phyloP scores from a whole-genome alignment of 129 eudicot genomes.

The Gnaphalium uliginosum region DNA sequence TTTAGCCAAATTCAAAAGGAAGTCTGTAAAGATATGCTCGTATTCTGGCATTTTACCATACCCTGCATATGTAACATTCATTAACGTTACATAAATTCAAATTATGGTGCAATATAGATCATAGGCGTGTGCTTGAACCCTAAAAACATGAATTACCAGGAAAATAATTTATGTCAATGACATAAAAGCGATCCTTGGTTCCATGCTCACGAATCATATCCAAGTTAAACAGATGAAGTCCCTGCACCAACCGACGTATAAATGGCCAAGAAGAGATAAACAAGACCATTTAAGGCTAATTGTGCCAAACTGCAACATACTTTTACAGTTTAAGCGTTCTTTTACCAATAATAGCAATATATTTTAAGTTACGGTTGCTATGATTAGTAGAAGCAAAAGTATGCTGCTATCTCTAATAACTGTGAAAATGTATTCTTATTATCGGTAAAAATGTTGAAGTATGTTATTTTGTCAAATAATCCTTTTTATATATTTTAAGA shows the following conservation, averaged over 20 bases:
- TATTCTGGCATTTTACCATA: conserved; percentile 99
- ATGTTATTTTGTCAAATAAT: not conserved
- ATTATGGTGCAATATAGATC: not conserved
- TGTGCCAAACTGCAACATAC: not conserved
- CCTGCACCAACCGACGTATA: conserved; percentile 39
- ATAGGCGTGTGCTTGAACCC: not conserved
- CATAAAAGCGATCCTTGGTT: conserved; percentile 73
- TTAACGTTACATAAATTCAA: not conserved
- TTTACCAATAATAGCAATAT: no score
- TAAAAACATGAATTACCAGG: conserved; percentile 56
- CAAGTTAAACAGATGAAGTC: conserved; percentile 90
- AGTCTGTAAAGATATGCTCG: conserved; percentile 95
- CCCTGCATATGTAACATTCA: conserved; percentile 46
- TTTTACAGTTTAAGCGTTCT: not conserved
- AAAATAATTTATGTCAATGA: conserved; percentile 92
- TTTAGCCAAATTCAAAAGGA: conserved; percentile 66
- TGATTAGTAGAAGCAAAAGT: no score
- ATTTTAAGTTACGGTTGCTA: no score
- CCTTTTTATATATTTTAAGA: not conserved
- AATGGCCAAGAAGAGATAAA: not conserved
- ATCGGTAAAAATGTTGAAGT: no score
- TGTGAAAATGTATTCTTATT: not conserved
- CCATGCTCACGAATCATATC: conserved; percentile 96
- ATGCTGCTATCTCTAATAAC: no score
- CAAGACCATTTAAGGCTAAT: not conserved